Evolutionary conservation across 176 grass and related monocot species (phyloP).

Genomic region (Oryza australiensis): DNA sequence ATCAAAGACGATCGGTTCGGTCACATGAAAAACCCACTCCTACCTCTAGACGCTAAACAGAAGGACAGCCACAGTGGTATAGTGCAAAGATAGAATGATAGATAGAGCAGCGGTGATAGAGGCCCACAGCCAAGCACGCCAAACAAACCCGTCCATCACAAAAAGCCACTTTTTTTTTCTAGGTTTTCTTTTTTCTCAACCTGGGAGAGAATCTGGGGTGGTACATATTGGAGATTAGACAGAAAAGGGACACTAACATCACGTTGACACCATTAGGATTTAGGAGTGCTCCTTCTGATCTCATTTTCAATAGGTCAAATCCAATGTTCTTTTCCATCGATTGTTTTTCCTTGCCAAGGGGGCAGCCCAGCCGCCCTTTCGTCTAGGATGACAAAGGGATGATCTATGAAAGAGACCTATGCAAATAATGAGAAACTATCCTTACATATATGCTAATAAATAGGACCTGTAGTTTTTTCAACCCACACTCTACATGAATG

Average conservation of each 20-base stretch:
- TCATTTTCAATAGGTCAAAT: slow-evolving; percentile 18
- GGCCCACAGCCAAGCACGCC: not conserved
- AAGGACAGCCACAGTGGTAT: too few species aligned
- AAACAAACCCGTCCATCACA: not conserved
- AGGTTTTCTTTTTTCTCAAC: not conserved
- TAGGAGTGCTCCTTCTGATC: not conserved
- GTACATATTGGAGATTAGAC: not conserved
- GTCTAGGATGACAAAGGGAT: slow-evolving; percentile 30
- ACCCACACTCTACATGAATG: not conserved
- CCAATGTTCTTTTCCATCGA: not conserved
- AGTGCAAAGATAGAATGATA: not conserved
- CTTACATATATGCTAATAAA: not conserved
- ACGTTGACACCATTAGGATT: not conserved
- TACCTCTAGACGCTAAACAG: too few species aligned
- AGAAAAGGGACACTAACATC: not conserved
- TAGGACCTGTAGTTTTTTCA: not conserved
- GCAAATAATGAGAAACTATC: not conserved
- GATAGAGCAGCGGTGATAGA: not conserved
- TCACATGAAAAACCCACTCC: too few species aligned
- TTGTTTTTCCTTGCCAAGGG: slow-evolving; percentile 1
- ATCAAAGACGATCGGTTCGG: too few species aligned
- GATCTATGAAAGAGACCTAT: slow-evolving; percentile 20
- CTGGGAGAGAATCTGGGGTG: not conserved
- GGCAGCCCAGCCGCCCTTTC: slow-evolving; percentile 33
- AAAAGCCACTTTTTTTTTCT: slow-evolving; percentile 27